Evolutionary conservation across 495 filamentous ascomycete genomes (phyloP), one percentile per base, ranked within the genome.

Genomic region (Cercophora samala): DNA sequence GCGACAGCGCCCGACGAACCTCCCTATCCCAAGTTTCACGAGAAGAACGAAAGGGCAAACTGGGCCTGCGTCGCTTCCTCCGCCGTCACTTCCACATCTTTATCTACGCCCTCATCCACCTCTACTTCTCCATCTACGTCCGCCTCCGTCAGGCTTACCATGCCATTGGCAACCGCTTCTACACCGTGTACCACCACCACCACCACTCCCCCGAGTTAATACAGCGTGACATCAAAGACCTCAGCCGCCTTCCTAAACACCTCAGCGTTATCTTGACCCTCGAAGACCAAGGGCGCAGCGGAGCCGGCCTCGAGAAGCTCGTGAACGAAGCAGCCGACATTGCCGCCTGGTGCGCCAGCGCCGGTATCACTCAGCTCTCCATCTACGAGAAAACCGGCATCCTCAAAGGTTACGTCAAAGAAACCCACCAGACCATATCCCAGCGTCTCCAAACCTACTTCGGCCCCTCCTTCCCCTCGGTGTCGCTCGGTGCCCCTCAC

Each of bases 121-220:
- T 88, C 60, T 73, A 97, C 73, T 97, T 97, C 80, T 91, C 89
- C 1, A 81, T 97, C 70, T 93, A 95, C 72, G 86, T 97, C 59
- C 91, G 92, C 37, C 77, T 93, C 58, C 86, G 93, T 46, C 88
- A 90, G 72, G 85, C 87, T 46, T 96, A 91, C 74, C 91, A 93
- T 77, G 87, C 87, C 24, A 81, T 95, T 46, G 78, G 87, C 58
- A 88, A 93, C 74, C 88, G 88, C 26, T 77, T 93, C 63, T 83
- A 93, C 69, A 89, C 92, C 13, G 82, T 98, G 67, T 82, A 93
- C 24, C 91, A 93, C 72, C 91, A 99, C 79, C 96, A 98, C 76
- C 93, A 98, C 77, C 88, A 91, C 56, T 94, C 93, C 1, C 95
- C 95, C 19, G 91, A 96, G 79, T 82, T 96, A 66, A 96, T 99